Percentiles rank a stretch among this genome's conserved stretches.
phyloP scores from a whole-genome alignment of 345 rosid species.

The Eucalyptus melliodora region DNA sequence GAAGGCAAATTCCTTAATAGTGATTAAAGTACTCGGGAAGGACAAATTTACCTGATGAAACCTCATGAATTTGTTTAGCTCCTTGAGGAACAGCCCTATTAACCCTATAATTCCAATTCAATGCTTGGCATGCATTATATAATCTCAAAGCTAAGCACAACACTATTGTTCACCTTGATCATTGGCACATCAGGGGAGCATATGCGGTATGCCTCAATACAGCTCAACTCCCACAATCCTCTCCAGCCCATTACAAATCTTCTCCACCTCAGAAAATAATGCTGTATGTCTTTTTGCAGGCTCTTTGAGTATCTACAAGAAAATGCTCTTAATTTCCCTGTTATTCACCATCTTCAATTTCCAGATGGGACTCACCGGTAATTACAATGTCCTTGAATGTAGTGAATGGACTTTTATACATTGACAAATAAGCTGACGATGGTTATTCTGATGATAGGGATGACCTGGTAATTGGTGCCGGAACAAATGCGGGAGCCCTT shows the following conservation, averaged over 20 bases:
- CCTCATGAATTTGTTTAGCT: background rate
- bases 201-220: background rate
- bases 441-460: slow-evolving; percentile 41
- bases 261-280: background rate
- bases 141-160: background rate
- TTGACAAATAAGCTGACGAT: background rate
- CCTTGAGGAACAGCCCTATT: background rate
- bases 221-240: background rate
- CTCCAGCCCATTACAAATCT: background rate
- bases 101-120: background rate
- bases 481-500: slow-evolving; percentile 76
- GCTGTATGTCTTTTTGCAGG: slow-evolving; percentile 17
- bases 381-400: background rate
- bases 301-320: slow-evolving; percentile 76
- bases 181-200: background rate
- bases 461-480: slow-evolving; percentile 86
- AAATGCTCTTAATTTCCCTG: slow-evolving; percentile 60
- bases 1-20: background rate
- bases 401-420: background rate
- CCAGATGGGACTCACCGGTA: slow-evolving; percentile 71
- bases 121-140: background rate
- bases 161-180: background rate
- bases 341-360: slow-evolving; percentile 85
- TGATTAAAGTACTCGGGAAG: background rate
- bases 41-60: background rate